Conservation (phyloP, 805 yeast genomes). For the Priceomyces haplophilus region DNA sequence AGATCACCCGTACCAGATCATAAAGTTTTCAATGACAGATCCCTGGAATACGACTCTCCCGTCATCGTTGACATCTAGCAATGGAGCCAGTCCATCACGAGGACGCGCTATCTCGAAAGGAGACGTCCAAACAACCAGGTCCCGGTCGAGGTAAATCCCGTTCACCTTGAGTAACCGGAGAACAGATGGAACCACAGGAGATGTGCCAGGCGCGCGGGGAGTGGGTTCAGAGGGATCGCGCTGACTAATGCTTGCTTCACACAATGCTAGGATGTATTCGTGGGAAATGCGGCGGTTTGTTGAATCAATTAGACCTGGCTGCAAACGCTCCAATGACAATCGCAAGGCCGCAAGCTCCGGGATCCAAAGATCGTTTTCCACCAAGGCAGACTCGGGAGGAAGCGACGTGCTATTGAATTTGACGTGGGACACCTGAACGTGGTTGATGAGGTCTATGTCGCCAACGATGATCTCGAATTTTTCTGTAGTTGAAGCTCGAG, state of each 20-base stretch:
- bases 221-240: neutral
- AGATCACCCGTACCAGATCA: constrained; percentile 19
- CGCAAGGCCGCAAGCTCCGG: constrained; percentile 42
- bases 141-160: constrained; percentile 26
- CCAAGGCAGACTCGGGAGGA: constrained; percentile 11
- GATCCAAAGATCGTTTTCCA: constrained; percentile 35
- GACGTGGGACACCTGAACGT: constrained; percentile 22
- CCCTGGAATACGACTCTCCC: constrained; percentile 27
- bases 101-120: constrained; percentile 17
- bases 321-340: constrained; percentile 45
- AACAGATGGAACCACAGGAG: constrained; percentile 12
- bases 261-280: constrained; percentile 17
- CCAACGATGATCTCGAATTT: constrained; percentile 30
- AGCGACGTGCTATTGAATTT: constrained; percentile 10
- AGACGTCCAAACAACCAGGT: constrained; percentile 28
- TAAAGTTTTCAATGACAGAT: constrained; percentile 28
- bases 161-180: constrained; percentile 31
- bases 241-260: constrained; percentile 3
- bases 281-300: constrained; percentile 30
- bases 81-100: constrained; percentile 6
- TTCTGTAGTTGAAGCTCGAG: constrained; percentile 23
- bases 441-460: constrained; percentile 19
- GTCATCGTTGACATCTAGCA: constrained; percentile 17
- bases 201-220: neutral
- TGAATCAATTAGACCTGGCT: constrained; percentile 38